Evolutionary conservation across 75 land plant species (phyloP).

Genomic region (Selaginella tamariscina): DNA sequence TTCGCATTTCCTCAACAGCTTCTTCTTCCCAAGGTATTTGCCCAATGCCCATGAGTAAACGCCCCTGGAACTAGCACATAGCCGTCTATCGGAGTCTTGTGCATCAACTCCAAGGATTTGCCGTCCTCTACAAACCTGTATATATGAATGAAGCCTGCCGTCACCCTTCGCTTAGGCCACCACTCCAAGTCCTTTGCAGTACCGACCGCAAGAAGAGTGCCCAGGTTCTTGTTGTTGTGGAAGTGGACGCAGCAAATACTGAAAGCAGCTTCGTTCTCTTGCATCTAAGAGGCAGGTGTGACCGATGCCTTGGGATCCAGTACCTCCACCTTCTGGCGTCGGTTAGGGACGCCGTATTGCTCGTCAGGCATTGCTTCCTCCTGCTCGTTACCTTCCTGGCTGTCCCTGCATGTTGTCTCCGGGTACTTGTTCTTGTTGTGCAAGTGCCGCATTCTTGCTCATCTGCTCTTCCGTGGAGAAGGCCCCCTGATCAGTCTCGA

Average conservation of each 20-base stretch:
- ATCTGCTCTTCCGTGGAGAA: slow-evolving; percentile 80
- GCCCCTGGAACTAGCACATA: slow-evolving; percentile 90
- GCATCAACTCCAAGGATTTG: slow-evolving; percentile 70
- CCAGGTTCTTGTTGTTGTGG: slow-evolving; percentile 75
- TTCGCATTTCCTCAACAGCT: slow-evolving; percentile 90
- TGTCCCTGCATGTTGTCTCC: slow-evolving; percentile 41
- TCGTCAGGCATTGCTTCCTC: slow-evolving; percentile 84
- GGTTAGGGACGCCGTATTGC: slow-evolving; percentile 94
- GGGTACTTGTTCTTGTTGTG: too few relatives aligned
- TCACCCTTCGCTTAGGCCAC: slow-evolving; percentile 55
- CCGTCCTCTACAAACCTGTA: slow-evolving; percentile 86
- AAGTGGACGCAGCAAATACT: slow-evolving; percentile 86
- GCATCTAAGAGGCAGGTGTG: slow-evolving; percentile 83
- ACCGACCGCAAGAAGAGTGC: slow-evolving; percentile 89
- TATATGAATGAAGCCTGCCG: slow-evolving; percentile 73
- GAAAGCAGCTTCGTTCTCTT: slow-evolving; percentile 95
- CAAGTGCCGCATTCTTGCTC: slow-evolving; percentile 31
- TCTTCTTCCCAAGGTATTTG: slow-evolving; percentile 73
- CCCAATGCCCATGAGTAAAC: slow-evolving; percentile 86
- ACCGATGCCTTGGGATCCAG: slow-evolving; percentile 69
- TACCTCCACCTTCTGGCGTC: slow-evolving; percentile 85
- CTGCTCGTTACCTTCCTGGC: slow-evolving; percentile 39
- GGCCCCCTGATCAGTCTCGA: slow-evolving; percentile 96
- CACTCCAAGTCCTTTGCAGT: slow-evolving; percentile 88
- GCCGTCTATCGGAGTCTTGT: slow-evolving; percentile 97